phyloP scores from a whole-genome alignment of 495 filamentous ascomycete species.

The Hypoxylon lienhwacheense region DNA sequence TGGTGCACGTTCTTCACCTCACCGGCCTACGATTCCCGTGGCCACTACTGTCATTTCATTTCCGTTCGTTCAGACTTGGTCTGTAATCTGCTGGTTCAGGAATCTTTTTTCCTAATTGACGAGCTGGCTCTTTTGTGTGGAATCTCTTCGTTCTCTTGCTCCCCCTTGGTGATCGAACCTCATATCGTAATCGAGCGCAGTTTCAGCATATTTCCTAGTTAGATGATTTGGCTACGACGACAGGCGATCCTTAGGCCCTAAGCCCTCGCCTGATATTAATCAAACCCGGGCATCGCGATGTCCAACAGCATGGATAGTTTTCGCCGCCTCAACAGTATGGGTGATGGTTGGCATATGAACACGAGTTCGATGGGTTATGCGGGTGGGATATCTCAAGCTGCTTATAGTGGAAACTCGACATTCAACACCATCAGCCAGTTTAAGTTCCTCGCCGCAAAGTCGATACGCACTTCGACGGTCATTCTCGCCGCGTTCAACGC shows the following conservation, averaged over 20 bases:
- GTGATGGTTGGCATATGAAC: conserved; percentile 46
- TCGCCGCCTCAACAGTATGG: conserved; percentile 35
- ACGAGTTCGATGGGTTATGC: conserved; percentile 37
- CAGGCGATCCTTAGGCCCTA: conserved; percentile 47
- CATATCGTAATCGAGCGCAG: conserved; percentile 37
- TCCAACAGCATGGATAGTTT: conserved; percentile 29
- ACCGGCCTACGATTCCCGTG: conserved; percentile 31
- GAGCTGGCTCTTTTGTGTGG: conserved; percentile 41
- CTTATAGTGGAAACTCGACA: conserved; percentile 38
- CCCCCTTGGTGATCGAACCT: conserved; percentile 24
- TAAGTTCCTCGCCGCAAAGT: conserved; percentile 48
- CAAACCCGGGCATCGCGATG: conserved; percentile 42
- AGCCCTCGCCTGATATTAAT: conserved; percentile 48
- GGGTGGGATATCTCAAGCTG: conserved; percentile 42
- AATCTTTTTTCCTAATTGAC: conserved; percentile 51
- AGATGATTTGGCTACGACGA: conserved; percentile 52
- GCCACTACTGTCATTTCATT: conserved; percentile 40
- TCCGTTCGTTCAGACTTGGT: conserved; percentile 41
- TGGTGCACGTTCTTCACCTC: conserved; percentile 32
- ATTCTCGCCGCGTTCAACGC: conserved; percentile 54
- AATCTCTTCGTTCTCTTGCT: conserved; percentile 25
- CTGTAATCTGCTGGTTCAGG: conserved; percentile 44
- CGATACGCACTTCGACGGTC: conserved; percentile 52
- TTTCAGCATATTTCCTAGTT: conserved; percentile 40
- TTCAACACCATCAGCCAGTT: conserved; percentile 45